A percentile compares a stretch with the other conserved stretches of the same genome.
phyloP scores from a whole-genome alignment of 1,139 yeast genomes.

The Geotrichum restrictum region DNA sequence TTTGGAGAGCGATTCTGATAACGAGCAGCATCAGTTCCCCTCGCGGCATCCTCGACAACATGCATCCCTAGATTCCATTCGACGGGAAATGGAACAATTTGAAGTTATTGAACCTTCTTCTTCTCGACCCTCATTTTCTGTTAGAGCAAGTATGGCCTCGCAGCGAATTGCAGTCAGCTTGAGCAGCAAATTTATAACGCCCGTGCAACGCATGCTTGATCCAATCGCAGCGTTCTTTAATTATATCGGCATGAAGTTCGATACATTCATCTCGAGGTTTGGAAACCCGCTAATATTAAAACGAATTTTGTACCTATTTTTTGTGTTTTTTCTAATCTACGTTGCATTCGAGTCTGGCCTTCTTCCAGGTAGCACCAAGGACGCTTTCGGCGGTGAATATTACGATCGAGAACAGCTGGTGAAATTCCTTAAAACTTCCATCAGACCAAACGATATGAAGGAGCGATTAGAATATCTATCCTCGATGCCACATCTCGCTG shows the following conservation, averaged over 20 bases:
- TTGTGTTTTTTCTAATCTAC: constrained; percentile 56
- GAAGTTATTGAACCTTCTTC: constrained; percentile 42
- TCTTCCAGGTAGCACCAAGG: constrained; percentile 35
- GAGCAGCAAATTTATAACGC: constrained; percentile 47
- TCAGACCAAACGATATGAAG: constrained; percentile 56
- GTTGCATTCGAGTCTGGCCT: constrained; percentile 55
- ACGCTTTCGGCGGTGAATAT: constrained; percentile 50
- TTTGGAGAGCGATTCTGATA: constrained; percentile 15
- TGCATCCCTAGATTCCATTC: constrained; percentile 16
- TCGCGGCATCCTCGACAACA: not conserved
- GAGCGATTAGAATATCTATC: constrained; percentile 72
- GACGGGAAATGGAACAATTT: constrained; percentile 40
- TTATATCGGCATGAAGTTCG: constrained; percentile 47
- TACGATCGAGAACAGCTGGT: constrained; percentile 54
- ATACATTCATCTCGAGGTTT: constrained; percentile 53
- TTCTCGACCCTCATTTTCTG: constrained; percentile 23
- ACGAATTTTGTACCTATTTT: constrained; percentile 63
- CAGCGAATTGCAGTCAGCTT: constrained; percentile 38
- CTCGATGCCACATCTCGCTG: constrained; percentile 80
- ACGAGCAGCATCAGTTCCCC: constrained; percentile 11
- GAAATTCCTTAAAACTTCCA: constrained; percentile 47
- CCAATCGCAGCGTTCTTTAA: constrained; percentile 63
- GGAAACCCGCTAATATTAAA: constrained; percentile 86
- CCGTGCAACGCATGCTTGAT: constrained; percentile 53
- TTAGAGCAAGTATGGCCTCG: constrained; percentile 30